Percentiles rank a stretch among this genome's conserved stretches.
Conservation (phyloP, 805 yeast genomes). For the Monosporozyma solicola region DNA sequence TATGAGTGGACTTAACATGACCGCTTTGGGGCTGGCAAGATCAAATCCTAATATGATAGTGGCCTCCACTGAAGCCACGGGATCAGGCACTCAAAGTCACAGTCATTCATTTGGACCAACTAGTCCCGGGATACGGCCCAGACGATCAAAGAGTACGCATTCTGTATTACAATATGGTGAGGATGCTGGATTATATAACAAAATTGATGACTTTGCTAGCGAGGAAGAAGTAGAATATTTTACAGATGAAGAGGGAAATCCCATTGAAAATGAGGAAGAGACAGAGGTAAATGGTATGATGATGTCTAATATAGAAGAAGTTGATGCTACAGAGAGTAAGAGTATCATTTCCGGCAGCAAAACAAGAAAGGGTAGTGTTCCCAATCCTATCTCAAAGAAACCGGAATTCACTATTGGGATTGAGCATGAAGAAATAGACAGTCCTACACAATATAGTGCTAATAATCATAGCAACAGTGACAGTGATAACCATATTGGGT, state of each 20-base stretch:
- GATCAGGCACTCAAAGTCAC: conserved; percentile 1
- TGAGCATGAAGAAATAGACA: background rate
- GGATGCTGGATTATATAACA: conserved; percentile 9
- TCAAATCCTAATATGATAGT: conserved; percentile 12
- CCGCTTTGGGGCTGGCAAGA: conserved; percentile 21
- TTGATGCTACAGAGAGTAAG: conserved; percentile 11
- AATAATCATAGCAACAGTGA: background rate
- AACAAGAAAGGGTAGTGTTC: background rate
- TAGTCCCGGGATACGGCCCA: conserved; percentile 21
- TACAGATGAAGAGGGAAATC: conserved; percentile 28
- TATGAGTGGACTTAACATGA: conserved; percentile 28
- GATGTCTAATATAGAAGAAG: conserved; percentile 5
- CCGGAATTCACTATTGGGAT: conserved; percentile 5
- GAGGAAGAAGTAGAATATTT: conserved; percentile 38
- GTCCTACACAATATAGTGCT: background rate
- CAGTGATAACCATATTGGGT: background rate
- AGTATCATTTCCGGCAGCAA: background rate
- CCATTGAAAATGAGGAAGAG: conserved; percentile 2
- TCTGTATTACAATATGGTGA: conserved; percentile 22
- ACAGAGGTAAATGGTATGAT: background rate
- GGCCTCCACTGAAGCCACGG: background rate
- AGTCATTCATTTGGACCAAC: conserved; percentile 7
- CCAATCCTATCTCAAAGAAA: background rate
- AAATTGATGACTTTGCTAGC: conserved; percentile 14
- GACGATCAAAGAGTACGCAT: conserved; percentile 23